Evolutionary conservation across 345 rosid genomes (phyloP), one percentile per base, ranked within the genome.

Genomic region (Salix udensis): DNA sequence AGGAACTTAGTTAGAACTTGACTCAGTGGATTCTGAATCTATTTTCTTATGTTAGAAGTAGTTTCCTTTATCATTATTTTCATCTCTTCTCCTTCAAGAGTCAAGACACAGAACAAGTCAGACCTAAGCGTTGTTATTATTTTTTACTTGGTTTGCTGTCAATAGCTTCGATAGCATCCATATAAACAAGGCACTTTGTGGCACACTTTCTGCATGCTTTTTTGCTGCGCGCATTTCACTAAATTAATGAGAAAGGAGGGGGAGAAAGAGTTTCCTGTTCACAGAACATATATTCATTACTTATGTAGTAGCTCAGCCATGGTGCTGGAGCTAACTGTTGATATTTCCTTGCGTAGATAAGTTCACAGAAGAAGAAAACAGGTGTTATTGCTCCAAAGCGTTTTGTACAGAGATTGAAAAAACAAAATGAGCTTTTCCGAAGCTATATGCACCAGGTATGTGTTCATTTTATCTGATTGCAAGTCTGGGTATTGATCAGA

Each of bases 381-480:
- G 98, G 99, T 75, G 97, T 96, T 72, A 91, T 96, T 88, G 92
- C 99, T 48, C 99, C 98, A 67, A 96, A 94, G 86, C 91, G 99
- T 67, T 96, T 96, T 70, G 97, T 96, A 61, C 98, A 96, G 80
- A 89, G 99, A 83, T 85, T 96, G 89, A 96, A 96, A 87, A 96
- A 96, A 85, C 99, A 96, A 84, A 96, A 96, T 82, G 99, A 96
- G 87, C 91, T 91, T 76, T 96, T 96, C 82, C 94, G 99, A 62
- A 94, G 99, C 83, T 96, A 96, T 81, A 94, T 96, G 99, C 99
- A 94, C 82, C 99, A 96, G 98, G 98, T 94, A 75, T 31, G n/a
- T 68, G n/a, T 55, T 76, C 61, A 26, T 77, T 28, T 50, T 1
- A 48, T 24, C 48, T 42, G 18, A 69, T 55, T 28, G 46, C 48